Percentiles rank a stretch among this genome's conserved stretches.
These are phyloP conservation scores for Kingdonia uniflora DNA, from an alignment of 164 flowering plant genomes.

Conservation along the genomic window DNA sequence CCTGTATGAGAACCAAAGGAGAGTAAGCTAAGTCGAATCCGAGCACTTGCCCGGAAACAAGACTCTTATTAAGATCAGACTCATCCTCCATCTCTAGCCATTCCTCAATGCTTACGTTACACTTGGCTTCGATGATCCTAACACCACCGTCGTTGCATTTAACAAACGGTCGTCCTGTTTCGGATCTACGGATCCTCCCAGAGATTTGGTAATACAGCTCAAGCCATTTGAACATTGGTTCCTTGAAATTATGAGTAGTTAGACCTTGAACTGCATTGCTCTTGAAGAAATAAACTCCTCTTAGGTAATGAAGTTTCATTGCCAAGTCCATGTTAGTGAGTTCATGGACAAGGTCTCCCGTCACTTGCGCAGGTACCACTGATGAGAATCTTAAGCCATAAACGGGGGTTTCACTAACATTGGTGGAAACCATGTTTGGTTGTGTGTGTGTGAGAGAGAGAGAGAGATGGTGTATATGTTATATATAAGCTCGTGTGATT, in stretches of 20 bases:
- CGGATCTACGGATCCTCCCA: constrained; percentile 51
- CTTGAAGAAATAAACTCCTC: constrained; percentile 43
- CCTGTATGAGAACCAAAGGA: constrained; percentile 63
- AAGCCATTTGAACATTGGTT: constrained; percentile 50
- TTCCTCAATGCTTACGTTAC: constrained; percentile 30
- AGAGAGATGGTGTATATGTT: no score
- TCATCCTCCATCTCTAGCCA: constrained; percentile 25
- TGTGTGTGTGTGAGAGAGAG: background rate
- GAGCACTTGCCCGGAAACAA: constrained; percentile 26
- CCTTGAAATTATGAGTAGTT: constrained; percentile 26
- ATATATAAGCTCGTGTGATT: no score
- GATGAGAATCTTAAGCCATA: constrained; percentile 32
- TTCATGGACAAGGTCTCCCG: constrained; percentile 29
- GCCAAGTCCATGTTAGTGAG: constrained; percentile 44
- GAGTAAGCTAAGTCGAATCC: constrained; percentile 57
- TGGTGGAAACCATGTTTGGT: constrained; percentile 3
- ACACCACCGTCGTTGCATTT: constrained; percentile 76
- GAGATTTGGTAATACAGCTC: constrained; percentile 14
- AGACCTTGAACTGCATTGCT: constrained; percentile 26
- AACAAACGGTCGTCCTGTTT: constrained; percentile 42
- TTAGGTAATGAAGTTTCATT: constrained; percentile 67
- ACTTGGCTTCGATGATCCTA: constrained; percentile 44
- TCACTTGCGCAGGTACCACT: constrained; percentile 44
- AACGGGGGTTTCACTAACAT: constrained; percentile 11
- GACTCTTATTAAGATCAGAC: constrained; percentile 10